These are phyloP conservation scores for Batrachochytrium dendrobatidis DNA, from an alignment of 371 early-diverging fungal species.

Conservation along the genomic window DNA sequence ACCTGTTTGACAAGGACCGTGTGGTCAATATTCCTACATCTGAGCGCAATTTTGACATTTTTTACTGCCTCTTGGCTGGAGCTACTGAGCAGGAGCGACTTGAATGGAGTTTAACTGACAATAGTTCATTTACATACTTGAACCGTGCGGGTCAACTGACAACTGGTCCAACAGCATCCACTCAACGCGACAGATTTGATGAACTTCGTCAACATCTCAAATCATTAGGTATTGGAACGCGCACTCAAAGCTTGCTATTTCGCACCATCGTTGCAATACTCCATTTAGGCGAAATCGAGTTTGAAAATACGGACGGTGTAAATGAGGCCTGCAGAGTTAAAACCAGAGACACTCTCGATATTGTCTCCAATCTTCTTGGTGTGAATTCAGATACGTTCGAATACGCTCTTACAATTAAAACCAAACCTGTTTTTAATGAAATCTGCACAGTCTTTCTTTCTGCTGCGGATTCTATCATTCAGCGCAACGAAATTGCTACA, in stretches of 20 bases:
- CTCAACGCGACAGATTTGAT: conserved; percentile 11
- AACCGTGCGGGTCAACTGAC: conserved; percentile 13
- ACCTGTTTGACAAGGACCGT: conserved; percentile 68
- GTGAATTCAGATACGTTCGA: conserved; percentile 73
- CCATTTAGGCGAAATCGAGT: conserved; percentile 82
- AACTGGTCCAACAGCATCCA: conserved; percentile 9
- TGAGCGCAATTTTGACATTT: conserved; percentile 83
- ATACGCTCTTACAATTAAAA: conserved; percentile 75
- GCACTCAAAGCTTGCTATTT: conserved; percentile 74
- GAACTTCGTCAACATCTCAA: conserved; percentile 68
- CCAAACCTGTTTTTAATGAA: conserved; percentile 55
- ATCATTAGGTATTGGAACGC: conserved; percentile 69
- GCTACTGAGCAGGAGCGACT: conserved; percentile 49
- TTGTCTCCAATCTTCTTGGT: conserved; percentile 79
- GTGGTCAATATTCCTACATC: conserved; percentile 30
- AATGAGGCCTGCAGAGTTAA: conserved; percentile 37
- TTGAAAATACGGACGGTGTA: conserved; percentile 28
- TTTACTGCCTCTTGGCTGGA: conserved; percentile 74
- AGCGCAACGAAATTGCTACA: conserved; percentile 73
- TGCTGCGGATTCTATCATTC: conserved; percentile 58
- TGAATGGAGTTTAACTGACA: conserved; percentile 37
- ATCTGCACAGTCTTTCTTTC: conserved; percentile 81
- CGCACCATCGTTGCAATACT: conserved; percentile 82
- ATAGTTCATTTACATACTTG: conserved; percentile 40
- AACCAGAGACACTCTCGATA: conserved; percentile 28